Evolutionary conservation across 202 grass and related monocot species (phyloP).

Genomic region (Bolboschoenoplectus hybrid): DNA sequence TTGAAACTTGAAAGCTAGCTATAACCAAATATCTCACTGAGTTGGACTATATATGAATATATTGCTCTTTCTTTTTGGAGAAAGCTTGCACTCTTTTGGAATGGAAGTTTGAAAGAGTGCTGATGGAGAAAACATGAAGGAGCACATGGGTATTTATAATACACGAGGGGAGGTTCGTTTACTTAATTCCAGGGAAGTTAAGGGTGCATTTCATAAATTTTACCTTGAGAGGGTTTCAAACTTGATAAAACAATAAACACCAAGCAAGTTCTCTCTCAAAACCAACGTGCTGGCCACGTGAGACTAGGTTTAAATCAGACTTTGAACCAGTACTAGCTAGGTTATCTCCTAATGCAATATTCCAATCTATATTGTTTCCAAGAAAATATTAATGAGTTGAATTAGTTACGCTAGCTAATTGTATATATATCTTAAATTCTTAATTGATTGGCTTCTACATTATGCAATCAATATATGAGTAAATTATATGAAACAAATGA

Average conservation of each 20-base stretch:
- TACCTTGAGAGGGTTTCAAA: constrained; percentile 6
- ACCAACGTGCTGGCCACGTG: constrained; percentile 32
- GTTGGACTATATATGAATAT: constrained; percentile 4
- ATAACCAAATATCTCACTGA: not conserved
- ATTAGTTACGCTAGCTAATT: not conserved
- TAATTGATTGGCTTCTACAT: not conserved
- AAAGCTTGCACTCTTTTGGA: not conserved
- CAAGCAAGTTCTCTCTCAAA: not conserved
- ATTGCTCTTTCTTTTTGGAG: constrained; percentile 25
- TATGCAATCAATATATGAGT: not conserved
- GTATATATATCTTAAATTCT: not conserved
- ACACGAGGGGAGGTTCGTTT: not conserved
- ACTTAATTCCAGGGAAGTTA: constrained; percentile 12
- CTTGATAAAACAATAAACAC: constrained; percentile 32
- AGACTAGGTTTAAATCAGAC: not conserved
- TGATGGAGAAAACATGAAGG: not conserved
- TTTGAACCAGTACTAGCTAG: constrained; percentile 7
- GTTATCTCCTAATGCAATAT: constrained; percentile 32
- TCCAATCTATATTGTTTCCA: constrained; percentile 43
- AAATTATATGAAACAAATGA: constrained; percentile 19
- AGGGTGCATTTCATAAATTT: not conserved
- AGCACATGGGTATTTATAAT: constrained; percentile 48
- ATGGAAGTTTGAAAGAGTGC: constrained; percentile 22
- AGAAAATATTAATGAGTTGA: constrained; percentile 45
- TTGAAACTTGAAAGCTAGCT: not conserved